A percentile compares a stretch with the other conserved stretches of the same genome.
phyloP scores from a whole-genome alignment of 2,329 filamentous ascomycete genomes.

The Hypomyces perniciosus region DNA sequence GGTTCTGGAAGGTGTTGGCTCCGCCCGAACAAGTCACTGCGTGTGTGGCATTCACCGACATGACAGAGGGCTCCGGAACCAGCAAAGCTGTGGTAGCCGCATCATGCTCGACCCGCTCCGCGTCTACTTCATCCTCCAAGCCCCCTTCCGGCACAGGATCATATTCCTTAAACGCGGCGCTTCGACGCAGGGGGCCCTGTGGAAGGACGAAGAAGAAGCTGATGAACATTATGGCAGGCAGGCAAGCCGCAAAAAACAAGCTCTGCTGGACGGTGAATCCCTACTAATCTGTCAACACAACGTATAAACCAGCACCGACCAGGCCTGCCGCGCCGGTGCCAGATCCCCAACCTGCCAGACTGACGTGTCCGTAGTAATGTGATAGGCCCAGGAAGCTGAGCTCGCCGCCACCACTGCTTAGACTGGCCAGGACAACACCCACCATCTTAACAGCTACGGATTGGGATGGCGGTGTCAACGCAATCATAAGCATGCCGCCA shows the following conservation, averaged over 20 bases:
- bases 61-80: constrained; percentile 33
- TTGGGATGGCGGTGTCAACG: constrained; percentile 61
- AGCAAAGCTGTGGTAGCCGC: constrained; percentile 45
- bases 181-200: constrained; percentile 52
- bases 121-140: constrained; percentile 30
- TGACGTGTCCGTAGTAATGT: constrained; percentile 85
- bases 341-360: constrained; percentile 85
- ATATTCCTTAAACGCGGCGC: constrained; percentile 44
- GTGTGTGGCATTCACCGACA: constrained; percentile 14
- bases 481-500: constrained; percentile 84
- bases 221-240: constrained; percentile 76
- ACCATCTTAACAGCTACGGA: constrained; percentile 70
- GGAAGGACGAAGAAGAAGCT: constrained; percentile 84
- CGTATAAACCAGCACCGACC: constrained; percentile 81
- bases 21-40: constrained; percentile 25
- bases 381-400: constrained; percentile 86
- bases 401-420: constrained; percentile 83
- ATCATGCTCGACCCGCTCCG: constrained; percentile 26
- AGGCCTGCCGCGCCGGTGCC: constrained; percentile 87
- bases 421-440: constrained; percentile 77
- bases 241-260: constrained; percentile 68
- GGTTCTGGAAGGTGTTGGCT: constrained; percentile 34
- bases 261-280: constrained; percentile 68
- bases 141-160: constrained; percentile 43
- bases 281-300: constrained; percentile 74